A percentile compares a stretch with the other conserved stretches of the same genome.
phyloP scores from a whole-genome alignment of 225 moss, liverwort and hornwort species.

The Anthoceros angustus region DNA sequence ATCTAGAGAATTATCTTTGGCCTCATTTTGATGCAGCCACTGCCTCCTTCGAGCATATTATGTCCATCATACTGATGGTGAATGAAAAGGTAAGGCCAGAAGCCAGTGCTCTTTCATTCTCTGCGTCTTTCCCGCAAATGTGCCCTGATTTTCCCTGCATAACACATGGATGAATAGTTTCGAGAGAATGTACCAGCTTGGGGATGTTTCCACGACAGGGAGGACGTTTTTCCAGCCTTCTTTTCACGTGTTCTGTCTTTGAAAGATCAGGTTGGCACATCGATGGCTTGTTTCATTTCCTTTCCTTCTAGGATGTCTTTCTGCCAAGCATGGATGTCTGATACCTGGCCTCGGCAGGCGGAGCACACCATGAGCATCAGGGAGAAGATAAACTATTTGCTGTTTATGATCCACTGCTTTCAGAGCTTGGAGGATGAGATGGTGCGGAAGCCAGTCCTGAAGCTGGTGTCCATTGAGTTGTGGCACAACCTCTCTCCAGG shows the following conservation, averaged over 20 bases:
- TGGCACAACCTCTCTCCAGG: slow-evolving; percentile 87
- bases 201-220: slow-evolving; percentile 88
- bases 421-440: slow-evolving; percentile 99
- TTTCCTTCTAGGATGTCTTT: background rate
- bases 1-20: slow-evolving; percentile 93
- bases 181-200: slow-evolving; percentile 94
- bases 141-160: background rate
- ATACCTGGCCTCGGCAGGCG: slow-evolving; percentile 12
- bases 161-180: slow-evolving; percentile 24
- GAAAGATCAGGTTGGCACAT: slow-evolving; percentile 38
- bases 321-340: background rate
- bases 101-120: background rate
- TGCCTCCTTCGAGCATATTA: slow-evolving; percentile 74
- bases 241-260: slow-evolving; percentile 69
- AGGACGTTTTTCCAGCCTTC: slow-evolving; percentile 71
- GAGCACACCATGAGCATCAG: slow-evolving; percentile 40
- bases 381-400: slow-evolving; percentile 77
- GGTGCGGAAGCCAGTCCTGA: slow-evolving; percentile 69
- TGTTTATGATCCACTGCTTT: slow-evolving; percentile 99
- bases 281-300: background rate
- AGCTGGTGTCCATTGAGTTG: slow-evolving; percentile 63
- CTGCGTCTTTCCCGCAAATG: background rate
- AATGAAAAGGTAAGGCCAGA: slow-evolving; percentile 58
- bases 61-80: slow-evolving; percentile 93
- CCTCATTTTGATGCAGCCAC: slow-evolving; percentile 61